Evolutionary conservation across 345 rosid genomes (phyloP).

Genomic region (Pistacia atlantica): DNA sequence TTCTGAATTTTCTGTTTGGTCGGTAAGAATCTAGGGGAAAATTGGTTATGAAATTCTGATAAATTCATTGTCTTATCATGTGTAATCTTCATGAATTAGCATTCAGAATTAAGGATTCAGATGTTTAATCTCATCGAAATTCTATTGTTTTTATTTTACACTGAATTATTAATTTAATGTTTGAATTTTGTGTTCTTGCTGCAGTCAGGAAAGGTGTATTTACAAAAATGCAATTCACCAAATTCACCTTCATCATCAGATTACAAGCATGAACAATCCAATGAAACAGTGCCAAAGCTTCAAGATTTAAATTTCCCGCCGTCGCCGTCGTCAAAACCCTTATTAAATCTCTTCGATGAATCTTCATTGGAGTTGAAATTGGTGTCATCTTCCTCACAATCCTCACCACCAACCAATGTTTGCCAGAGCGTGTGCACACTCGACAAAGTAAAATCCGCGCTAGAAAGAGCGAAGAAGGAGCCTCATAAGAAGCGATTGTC

Average conservation of each 20-base stretch:
- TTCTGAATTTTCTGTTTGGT: constrained; percentile 19
- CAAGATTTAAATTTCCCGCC: constrained; percentile 76
- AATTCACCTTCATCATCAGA: constrained; percentile 43
- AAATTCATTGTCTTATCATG: neutral
- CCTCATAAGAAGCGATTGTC: constrained; percentile 47
- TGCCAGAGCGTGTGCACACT: constrained; percentile 91
- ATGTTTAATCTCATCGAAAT: too few relatives aligned
- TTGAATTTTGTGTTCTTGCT: constrained; percentile 35
- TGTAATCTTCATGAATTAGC: too few relatives aligned
- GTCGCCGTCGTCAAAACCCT: constrained; percentile 35
- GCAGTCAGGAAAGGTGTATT: constrained; percentile 89
- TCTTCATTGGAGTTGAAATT: constrained; percentile 51
- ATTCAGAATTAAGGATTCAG: too few relatives aligned
- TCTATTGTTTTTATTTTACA: neutral
- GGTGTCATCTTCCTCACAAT: constrained; percentile 19
- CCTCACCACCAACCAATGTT: constrained; percentile 28
- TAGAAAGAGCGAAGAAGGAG: constrained; percentile 66
- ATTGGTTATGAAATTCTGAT: neutral
- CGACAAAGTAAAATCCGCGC: constrained; percentile 79
- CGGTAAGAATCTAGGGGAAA: constrained; percentile 18
- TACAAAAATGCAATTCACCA: constrained; percentile 65
- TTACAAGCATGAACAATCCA: constrained; percentile 33
- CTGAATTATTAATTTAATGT: neutral
- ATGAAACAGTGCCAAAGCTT: constrained; percentile 54
- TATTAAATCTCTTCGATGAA: constrained; percentile 54